Evolutionary conservation across 495 filamentous ascomycete genomes (phyloP).

Genomic region (Podospora pseudopauciseta): DNA sequence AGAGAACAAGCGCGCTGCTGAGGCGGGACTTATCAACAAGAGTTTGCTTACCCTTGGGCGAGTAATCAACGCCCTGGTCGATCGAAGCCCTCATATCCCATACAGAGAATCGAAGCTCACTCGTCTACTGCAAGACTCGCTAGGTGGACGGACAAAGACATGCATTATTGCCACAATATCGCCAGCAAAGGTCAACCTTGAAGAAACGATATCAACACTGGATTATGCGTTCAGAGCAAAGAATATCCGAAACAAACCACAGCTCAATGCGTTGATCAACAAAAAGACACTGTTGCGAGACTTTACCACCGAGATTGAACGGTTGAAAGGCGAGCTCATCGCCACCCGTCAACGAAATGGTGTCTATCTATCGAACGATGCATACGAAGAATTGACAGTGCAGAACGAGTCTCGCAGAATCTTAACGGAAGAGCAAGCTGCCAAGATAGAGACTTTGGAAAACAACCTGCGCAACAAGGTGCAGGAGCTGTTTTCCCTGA

Average conservation of each 20-base stretch:
- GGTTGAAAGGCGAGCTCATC: slow-evolving; percentile 87
- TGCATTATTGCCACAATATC: slow-evolving; percentile 98
- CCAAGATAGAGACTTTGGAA: slow-evolving; percentile 91
- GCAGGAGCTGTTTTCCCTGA: slow-evolving; percentile 82
- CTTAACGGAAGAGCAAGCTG: slow-evolving; percentile 83
- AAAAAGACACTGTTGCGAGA: slow-evolving; percentile 90
- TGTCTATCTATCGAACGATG: slow-evolving; percentile 83
- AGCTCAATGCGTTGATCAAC: slow-evolving; percentile 83
- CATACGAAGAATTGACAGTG: slow-evolving; percentile 79
- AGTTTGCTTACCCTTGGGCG: slow-evolving; percentile 89
- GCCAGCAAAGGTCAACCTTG: slow-evolving; percentile 87
- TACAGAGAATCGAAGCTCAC: slow-evolving; percentile 98
- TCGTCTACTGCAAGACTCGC: slow-evolving; percentile 88
- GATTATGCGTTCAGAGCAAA: slow-evolving; percentile 98
- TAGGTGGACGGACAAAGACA: slow-evolving; percentile 92
- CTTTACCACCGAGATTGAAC: slow-evolving; percentile 91
- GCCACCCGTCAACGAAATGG: slow-evolving; percentile 91
- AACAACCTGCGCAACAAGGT: slow-evolving; percentile 83
- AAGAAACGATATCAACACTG: slow-evolving; percentile 95
- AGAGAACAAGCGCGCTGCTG: slow-evolving; percentile 93
- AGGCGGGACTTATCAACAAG: slow-evolving; percentile 97
- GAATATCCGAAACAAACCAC: slow-evolving; percentile 96
- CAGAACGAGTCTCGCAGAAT: slow-evolving; percentile 92
- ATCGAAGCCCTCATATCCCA: slow-evolving; percentile 85
- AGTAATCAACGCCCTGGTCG: slow-evolving; percentile 96